Percentiles rank a stretch among this genome's conserved stretches.
Evolutionary conservation across 2,329 filamentous ascomycete genomes (phyloP).

Genomic region (Fonsecaea pedrosoi): DNA sequence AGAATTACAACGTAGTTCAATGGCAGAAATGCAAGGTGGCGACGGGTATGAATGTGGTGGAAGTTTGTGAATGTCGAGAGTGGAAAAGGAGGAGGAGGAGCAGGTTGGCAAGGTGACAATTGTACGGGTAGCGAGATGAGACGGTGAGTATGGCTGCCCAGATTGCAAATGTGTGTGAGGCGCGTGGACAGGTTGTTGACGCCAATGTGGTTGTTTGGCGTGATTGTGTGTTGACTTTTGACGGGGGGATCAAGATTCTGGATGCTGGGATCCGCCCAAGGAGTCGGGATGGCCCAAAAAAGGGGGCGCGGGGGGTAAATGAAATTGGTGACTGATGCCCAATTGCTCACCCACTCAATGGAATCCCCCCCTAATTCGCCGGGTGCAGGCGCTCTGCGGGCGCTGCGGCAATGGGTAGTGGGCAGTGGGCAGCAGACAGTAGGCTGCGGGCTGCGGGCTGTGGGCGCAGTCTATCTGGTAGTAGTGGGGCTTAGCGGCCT

Average conservation of each 20-base stretch:
- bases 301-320: background rate
- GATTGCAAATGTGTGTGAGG: constrained; percentile 9
- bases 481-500: constrained; percentile 1
- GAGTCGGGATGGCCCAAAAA: background rate
- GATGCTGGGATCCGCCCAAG: constrained; percentile 8
- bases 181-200: constrained; percentile 12
- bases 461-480: constrained; percentile 1
- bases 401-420: background rate
- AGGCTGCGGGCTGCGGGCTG: background rate
- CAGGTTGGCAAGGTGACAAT: constrained; percentile 3
- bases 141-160: constrained; percentile 17
- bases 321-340: constrained; percentile 24
- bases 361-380: constrained; percentile 42
- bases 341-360: constrained; percentile 20
- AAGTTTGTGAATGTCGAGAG: background rate
- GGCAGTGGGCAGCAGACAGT: constrained; percentile 6
- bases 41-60: background rate
- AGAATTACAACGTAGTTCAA: constrained; percentile 52
- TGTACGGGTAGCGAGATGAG: constrained; percentile 14
- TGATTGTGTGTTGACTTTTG: constrained; percentile 6
- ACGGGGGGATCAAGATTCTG: constrained; percentile 1
- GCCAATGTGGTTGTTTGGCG: constrained; percentile 3
- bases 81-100: background rate
- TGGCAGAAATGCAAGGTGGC: background rate
- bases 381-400: constrained; percentile 45